phyloP scores from a whole-genome alignment of 2,329 filamentous ascomycete genomes.

The Huntiella abstrusa region DNA sequence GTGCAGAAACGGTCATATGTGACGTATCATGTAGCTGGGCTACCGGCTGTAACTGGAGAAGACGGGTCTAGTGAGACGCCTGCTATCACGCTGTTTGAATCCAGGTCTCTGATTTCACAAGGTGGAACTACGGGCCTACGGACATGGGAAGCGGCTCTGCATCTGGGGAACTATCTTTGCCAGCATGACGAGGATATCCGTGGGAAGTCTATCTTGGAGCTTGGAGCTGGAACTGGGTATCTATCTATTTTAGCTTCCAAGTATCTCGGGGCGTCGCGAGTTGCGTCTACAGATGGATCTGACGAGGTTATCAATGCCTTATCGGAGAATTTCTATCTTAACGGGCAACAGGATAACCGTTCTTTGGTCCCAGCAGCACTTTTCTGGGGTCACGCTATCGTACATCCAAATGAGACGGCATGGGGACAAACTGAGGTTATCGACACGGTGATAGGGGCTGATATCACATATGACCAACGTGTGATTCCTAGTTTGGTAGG shows the following conservation, averaged over 20 bases:
- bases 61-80: neutral
- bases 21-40: conserved; percentile 41
- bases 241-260: conserved; percentile 57
- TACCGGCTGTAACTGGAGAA: neutral
- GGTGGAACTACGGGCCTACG: conserved; percentile 56
- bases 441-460: conserved; percentile 55
- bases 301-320: conserved; percentile 51
- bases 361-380: conserved; percentile 17
- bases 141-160: conserved; percentile 66
- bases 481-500: conserved; percentile 44
- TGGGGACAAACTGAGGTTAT: conserved; percentile 15
- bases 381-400: conserved; percentile 44
- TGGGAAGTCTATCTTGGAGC: conserved; percentile 45
- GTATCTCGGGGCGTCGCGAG: conserved; percentile 36
- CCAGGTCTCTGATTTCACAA: conserved; percentile 47
- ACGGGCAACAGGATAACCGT: conserved; percentile 35
- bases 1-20: conserved; percentile 59
- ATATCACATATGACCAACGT: conserved; percentile 56
- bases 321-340: conserved; percentile 49
- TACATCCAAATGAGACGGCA: conserved; percentile 24
- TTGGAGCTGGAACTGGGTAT: conserved; percentile 62
- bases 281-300: conserved; percentile 56
- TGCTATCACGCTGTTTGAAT: conserved; percentile 47
- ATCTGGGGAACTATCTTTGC: conserved; percentile 51
- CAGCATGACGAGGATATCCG: conserved; percentile 25